Base-by-base conservation (phyloP, 1,139 yeast genomes). In the Entelexis sorbosivorans region DNA sequence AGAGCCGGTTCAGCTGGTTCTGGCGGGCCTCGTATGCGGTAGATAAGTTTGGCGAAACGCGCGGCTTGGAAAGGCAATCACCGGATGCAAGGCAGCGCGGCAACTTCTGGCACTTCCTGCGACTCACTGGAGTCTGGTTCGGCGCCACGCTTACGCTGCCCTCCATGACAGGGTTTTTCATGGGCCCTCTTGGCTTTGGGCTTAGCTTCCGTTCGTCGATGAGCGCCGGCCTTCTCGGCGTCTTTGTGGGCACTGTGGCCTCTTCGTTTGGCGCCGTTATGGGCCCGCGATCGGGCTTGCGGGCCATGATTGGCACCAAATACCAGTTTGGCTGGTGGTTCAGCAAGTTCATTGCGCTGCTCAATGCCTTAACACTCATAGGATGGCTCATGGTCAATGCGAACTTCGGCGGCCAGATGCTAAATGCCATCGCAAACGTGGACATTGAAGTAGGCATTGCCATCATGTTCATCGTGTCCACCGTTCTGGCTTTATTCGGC, bases 321-420 rank as follows among this genome's bases (percentile, higher is more conserved):
- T 84, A 76, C 61, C 69, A 84, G 46, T 85, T 84, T 64, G 95
- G 95, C 1, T 81, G 88, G 79, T 83, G 83, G 82, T 77, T 81
- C 57, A 88, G 86, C 38, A 81, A 82, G 63, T 68, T 83, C 51
- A 82, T 84, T 45, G 79, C 86, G 2, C 64, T 86, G 43, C 76
- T 82, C 36, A 75, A 84, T 44, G 77, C 83, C 52, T 66, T 83
- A 49, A 91, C 94, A 46, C 81, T 82, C n/a, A 66, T 83, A 60
- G 95, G 95, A 22, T 86, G 94, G 94, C 77, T 89, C 17, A 81
- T 86, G 39, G 88, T 86, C 22, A 85, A 85, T 63, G 76, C 84
- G 59, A 91, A 85, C 47, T 79, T 85, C 51, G 95, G 95, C 35
- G 95, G 95, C 22, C 89, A 86, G 66, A 81, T 86, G 55, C 67